phyloP scores from a whole-genome alignment of 306 rosid species.

The Cucurbita ficifolia region DNA sequence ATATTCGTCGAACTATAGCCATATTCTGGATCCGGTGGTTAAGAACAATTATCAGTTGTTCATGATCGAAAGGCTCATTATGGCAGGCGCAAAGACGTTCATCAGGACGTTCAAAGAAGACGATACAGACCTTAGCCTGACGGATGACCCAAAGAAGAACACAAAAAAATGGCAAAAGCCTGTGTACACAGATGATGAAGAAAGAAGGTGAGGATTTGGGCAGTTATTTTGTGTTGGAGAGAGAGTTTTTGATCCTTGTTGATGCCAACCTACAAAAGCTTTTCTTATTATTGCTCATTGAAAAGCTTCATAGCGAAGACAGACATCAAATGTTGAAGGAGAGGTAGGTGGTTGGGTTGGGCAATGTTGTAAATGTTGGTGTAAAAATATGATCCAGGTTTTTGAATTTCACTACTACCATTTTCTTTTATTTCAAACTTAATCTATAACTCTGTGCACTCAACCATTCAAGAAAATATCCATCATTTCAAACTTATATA shows the following conservation, averaged over 20 bases:
- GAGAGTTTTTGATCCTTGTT: not conserved
- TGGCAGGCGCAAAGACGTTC: slow-evolving; percentile 68
- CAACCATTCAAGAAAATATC: too few relatives aligned
- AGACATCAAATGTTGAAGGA: not conserved
- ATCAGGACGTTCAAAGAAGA: slow-evolving; percentile 78
- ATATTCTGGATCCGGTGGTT: slow-evolving; percentile 44
- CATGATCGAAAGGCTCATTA: slow-evolving; percentile 78
- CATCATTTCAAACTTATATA: too few relatives aligned
- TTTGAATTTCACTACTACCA: not conserved
- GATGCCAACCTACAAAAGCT: not conserved
- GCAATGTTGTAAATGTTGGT: not conserved
- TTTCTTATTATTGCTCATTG: not conserved
- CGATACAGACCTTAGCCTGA: slow-evolving; percentile 54
- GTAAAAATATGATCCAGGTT: not conserved
- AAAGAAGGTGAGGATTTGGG: slow-evolving; percentile 22
- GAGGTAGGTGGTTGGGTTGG: not conserved
- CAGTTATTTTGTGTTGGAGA: not conserved
- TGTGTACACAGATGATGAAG: slow-evolving; percentile 47
- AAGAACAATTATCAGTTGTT: slow-evolving; percentile 75
- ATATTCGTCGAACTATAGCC: slow-evolving; percentile 64
- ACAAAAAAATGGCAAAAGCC: slow-evolving; percentile 81
- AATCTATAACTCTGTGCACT: not conserved
- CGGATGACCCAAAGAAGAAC: slow-evolving; percentile 90
- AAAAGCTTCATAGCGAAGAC: not conserved
- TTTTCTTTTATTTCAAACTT: not conserved